Conservation (phyloP, 176 grass and related monocot genomes). For the Stipa capillata region DNA sequence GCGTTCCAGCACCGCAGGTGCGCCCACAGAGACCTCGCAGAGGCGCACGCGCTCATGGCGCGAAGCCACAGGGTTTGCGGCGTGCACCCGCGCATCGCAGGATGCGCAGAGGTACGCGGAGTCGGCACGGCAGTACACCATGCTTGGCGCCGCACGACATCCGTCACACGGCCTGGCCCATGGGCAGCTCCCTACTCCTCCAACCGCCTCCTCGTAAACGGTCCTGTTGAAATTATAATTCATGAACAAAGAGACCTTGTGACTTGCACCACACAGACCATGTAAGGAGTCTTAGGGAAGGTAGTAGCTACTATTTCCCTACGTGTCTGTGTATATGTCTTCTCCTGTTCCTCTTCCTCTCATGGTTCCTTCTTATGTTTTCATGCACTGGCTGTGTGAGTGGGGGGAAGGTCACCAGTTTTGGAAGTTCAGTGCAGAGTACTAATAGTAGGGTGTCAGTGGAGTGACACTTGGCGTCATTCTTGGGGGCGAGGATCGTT, state of each 20-base stretch:
- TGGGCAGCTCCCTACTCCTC: background rate
- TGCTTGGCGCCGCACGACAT: constrained; percentile 33
- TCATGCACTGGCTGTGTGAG: background rate
- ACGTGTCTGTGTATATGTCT: background rate
- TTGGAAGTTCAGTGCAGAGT: background rate
- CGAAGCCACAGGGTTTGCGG: constrained; percentile 47
- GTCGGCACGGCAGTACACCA: constrained; percentile 79
- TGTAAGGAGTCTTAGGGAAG: background rate
- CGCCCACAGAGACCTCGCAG: constrained; percentile 51
- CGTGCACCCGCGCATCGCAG: constrained; percentile 63
- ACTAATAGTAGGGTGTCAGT: constrained; percentile 8
- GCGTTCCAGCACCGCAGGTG: constrained; percentile 44
- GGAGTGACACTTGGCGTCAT: background rate
- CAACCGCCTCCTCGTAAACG: constrained; percentile 22
- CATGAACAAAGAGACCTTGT: constrained; percentile 26
- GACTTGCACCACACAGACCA: background rate
- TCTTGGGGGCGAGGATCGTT: background rate
- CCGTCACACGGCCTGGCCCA: constrained; percentile 46
- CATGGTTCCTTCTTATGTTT: background rate
- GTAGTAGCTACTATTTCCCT: background rate
- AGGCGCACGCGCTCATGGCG: constrained; percentile 63
- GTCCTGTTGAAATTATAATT: constrained; percentile 10
- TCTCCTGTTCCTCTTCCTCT: constrained; percentile 14
- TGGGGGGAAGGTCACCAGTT: background rate
- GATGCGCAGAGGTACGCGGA: constrained; percentile 53